Base-by-base conservation (phyloP, 305 asterid genomes). In the Vinca major region DNA sequence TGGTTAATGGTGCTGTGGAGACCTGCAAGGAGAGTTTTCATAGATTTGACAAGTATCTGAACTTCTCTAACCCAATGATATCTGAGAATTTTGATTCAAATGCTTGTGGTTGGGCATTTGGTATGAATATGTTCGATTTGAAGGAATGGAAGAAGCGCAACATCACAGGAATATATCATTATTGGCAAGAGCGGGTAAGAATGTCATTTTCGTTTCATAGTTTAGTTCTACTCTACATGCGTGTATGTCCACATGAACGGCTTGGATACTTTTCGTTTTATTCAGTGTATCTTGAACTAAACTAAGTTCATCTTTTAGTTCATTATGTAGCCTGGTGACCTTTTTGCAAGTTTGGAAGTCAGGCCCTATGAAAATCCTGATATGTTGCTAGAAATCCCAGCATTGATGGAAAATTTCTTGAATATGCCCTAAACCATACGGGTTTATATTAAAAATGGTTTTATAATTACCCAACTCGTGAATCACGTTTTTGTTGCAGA, bases 1-100 rank as follows among this genome's bases (percentile, higher is more conserved):
- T 86, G 97, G 98, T 92, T 63, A 92, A 83, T 80, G 98, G 98
- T 73, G 97, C 95, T 16, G 96, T 92, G 65, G 96, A 88, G 78
- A 92, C 98, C 62, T 90, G 95, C 89, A 90, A 88, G 80, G 98
- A 86, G 88, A 92, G 97, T 88, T 92, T 92, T 77, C 97, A 92
- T 71, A 82, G 96, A 85, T 90, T 90, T 80, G 98, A 90, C 77
- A 90, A 90, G 80, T 92, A 92, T 75, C 87, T 92, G 67, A 92
- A 92, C 84, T 92, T 92, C 78, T 87, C 98, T 50, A 90, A 90
- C 73, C 96, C 97, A 21, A 82, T 75, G 80, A 90, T 92, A 80
- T 86, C 96, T 51, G 80, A 83, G 43, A 92, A 86, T 73, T 92
- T 92, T 68, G 92, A 90, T 80, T 92, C 98, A 68, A 78, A 81